Percentiles rank a stretch among this genome's conserved stretches.
phyloP scores from a whole-genome alignment of 1,284 basidiomycete genomes.

The Dichomitus squalens region DNA sequence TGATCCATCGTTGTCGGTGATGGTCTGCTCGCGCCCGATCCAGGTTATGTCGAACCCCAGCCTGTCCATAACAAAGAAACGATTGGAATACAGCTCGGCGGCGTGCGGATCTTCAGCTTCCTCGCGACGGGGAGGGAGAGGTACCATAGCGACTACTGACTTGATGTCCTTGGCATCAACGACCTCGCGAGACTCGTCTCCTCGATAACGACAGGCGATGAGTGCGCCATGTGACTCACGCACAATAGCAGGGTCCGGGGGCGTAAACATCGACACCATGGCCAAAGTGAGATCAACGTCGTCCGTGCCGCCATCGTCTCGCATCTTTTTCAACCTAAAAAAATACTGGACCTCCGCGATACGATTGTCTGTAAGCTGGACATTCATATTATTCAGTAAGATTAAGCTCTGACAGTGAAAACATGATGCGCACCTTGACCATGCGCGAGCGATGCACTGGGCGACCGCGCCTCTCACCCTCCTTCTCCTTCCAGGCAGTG shows the following conservation, averaged over 20 bases:
- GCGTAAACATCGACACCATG: constrained; percentile 11
- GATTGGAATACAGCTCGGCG: neutral
- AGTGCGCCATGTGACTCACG: neutral
- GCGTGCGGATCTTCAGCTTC: neutral
- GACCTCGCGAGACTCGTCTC: neutral
- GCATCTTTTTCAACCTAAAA: neutral
- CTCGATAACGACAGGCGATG: constrained; percentile 1
- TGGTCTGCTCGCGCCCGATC: neutral
- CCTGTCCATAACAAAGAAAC: neutral
- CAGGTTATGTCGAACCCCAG: neutral
- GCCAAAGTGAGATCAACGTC: neutral
- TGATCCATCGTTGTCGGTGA: no score
- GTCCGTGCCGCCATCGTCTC: neutral
- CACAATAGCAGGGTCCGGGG: neutral
- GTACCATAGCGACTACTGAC: constrained; percentile 15
- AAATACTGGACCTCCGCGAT: constrained; percentile 13
- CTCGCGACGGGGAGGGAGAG: neutral
- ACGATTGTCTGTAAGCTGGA: neutral
- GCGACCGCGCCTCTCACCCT: neutral
- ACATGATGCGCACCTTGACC: constrained; percentile 1
- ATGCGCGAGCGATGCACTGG: neutral
- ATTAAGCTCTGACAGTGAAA: neutral
- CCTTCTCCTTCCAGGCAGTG: neutral
- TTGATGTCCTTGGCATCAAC: constrained; percentile 10
- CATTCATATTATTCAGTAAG: neutral